phyloP scores from a whole-genome alignment of 768 basidiomycete genomes.

The Hericium rajendrae region DNA sequence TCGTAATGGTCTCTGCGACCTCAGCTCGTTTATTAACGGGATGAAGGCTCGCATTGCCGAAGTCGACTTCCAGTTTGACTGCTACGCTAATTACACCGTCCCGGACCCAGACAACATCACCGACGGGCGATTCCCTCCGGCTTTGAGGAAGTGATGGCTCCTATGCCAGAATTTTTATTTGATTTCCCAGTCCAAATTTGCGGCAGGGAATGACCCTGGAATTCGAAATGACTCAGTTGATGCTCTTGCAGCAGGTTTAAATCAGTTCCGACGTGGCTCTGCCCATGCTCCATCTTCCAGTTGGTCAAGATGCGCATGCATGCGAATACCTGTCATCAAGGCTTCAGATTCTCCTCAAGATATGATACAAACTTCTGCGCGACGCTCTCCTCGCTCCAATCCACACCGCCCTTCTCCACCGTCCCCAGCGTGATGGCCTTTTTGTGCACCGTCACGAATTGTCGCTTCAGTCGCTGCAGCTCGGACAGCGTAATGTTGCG shows the following conservation, averaged over 20 bases:
- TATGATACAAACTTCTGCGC: slow-evolving; percentile 62
- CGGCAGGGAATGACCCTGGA: too few species aligned
- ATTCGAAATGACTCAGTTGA: too few species aligned
- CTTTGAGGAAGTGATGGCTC: slow-evolving; percentile 26
- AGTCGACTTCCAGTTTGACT: too few species aligned
- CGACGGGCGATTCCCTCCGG: too few species aligned
- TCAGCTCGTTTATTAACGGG: too few species aligned
- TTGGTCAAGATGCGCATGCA: neutral
- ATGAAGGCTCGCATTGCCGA: too few species aligned
- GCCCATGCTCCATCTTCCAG: too few species aligned
- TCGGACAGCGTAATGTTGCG: slow-evolving; percentile 76
- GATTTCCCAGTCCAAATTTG: too few species aligned
- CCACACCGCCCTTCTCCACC: slow-evolving; percentile 64
- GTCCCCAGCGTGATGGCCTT: slow-evolving; percentile 81
- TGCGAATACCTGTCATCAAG: slow-evolving; percentile 17
- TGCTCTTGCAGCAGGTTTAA: too few species aligned
- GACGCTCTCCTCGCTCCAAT: slow-evolving; percentile 68
- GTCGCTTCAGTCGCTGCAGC: slow-evolving; percentile 81
- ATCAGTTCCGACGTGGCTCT: too few species aligned
- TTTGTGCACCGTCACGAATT: slow-evolving; percentile 85
- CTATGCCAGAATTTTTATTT: slow-evolving; percentile 7
- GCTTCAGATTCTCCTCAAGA: slow-evolving; percentile 58
- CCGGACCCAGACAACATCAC: too few species aligned
- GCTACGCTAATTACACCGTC: too few species aligned
- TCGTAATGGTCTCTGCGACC: slow-evolving; percentile 4